Conservation (phyloP, 129 eudicot species). For the Silybum marianum region DNA sequence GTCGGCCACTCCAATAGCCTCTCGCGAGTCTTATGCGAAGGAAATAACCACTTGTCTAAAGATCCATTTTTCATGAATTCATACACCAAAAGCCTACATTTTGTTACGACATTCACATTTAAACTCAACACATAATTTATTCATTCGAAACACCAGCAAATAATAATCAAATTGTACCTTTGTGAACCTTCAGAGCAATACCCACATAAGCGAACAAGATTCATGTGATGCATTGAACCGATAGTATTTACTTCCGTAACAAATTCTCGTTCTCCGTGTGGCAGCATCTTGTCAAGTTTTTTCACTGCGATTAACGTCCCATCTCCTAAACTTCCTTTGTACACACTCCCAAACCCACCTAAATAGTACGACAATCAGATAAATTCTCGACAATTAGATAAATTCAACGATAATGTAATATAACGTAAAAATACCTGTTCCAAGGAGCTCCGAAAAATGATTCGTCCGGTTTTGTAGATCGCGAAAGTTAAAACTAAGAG, state of each 20-base stretch:
- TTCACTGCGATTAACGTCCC: conserved; percentile 84
- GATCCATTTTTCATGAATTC: conserved; percentile 98
- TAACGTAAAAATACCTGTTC: conserved; percentile 56
- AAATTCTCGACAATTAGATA: neutral
- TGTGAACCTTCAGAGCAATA: conserved; percentile 92
- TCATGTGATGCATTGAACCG: conserved; percentile 97
- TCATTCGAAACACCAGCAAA: neutral
- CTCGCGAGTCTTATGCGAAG: conserved; percentile 49
- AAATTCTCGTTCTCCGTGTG: conserved; percentile 92
- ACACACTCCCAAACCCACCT: conserved; percentile 99
- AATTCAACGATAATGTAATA: neutral
- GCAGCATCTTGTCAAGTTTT: conserved; percentile 77
- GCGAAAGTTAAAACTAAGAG: conserved; percentile 69
- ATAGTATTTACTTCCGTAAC: conserved; percentile 90
- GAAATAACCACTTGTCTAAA: conserved; percentile 89
- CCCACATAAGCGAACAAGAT: conserved; percentile 90
- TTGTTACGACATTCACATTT: neutral
- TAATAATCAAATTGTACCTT: conserved; percentile 40
- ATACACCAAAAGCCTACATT: conserved; percentile 83
- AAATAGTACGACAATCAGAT: conserved; percentile 16
- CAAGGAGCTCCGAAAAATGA: conserved; percentile 73
- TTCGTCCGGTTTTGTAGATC: conserved; percentile 66
- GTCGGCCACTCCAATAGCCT: conserved; percentile 80
- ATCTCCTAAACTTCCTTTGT: conserved; percentile 83
- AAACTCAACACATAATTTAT: neutral